phyloP scores from a whole-genome alignment of 331 rosid species.

The Cydonia oblonga region DNA sequence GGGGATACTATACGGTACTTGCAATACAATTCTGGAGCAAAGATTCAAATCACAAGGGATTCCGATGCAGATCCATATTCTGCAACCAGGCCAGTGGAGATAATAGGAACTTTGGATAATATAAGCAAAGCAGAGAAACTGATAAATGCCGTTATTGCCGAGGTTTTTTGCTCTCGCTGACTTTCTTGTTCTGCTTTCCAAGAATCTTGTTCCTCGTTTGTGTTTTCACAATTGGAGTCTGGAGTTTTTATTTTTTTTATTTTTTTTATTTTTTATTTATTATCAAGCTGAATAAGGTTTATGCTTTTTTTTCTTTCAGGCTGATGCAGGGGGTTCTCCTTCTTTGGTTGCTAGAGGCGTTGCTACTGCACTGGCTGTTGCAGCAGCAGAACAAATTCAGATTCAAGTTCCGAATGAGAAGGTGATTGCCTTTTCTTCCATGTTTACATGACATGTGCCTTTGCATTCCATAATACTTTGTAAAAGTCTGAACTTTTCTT shows the following conservation, averaged over 20 bases:
- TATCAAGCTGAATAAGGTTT: neutral
- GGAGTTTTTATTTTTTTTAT: neutral
- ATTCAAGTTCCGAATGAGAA: slow-evolving; percentile 93
- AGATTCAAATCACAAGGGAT: slow-evolving; percentile 92
- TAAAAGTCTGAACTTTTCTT: neutral
- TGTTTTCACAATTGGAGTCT: neutral
- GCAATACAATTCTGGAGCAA: slow-evolving; percentile 90
- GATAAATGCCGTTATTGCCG: slow-evolving; percentile 82
- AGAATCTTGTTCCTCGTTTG: neutral
- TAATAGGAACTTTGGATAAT: slow-evolving; percentile 67
- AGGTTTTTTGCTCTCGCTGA: slow-evolving; percentile 33
- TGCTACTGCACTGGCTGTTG: slow-evolving; percentile 55
- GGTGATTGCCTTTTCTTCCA: slow-evolving; percentile 29
- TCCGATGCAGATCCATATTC: slow-evolving; percentile 60
- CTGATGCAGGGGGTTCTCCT: slow-evolving; percentile 99
- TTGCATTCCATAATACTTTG: neutral
- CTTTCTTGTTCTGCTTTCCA: neutral
- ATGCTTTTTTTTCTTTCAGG: slow-evolving; percentile 31
- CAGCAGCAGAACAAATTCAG: slow-evolving; percentile 86
- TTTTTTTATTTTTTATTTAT: no score
- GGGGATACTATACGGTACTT: slow-evolving; percentile 87
- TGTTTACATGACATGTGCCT: neutral
- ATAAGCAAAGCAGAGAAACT: slow-evolving; percentile 84
- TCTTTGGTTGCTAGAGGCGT: slow-evolving; percentile 90
- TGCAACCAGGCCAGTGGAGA: slow-evolving; percentile 70